Conservation (phyloP, 352 stramenopile species). For the Phytopythium helicoides region DNA sequence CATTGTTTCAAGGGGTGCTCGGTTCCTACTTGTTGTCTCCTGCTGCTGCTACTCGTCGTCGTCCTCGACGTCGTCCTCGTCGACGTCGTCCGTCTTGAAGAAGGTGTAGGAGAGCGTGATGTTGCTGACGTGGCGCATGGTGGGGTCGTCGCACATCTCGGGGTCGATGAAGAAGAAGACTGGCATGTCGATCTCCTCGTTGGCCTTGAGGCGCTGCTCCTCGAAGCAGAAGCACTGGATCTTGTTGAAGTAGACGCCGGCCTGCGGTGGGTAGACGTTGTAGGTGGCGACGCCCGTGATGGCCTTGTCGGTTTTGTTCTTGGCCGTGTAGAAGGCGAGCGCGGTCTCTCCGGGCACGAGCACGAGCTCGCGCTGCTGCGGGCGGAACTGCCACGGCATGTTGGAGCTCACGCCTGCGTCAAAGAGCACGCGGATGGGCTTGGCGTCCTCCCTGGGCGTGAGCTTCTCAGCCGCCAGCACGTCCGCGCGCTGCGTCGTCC, state of each 20-base stretch:
- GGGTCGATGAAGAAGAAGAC: slow-evolving; percentile 99
- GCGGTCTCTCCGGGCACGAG: slow-evolving; percentile 97
- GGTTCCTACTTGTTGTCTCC: background rate
- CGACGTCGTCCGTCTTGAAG: slow-evolving; percentile 96
- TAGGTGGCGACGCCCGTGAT: slow-evolving; percentile 99
- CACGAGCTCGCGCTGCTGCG: slow-evolving; percentile 93
- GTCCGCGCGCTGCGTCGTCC: slow-evolving; percentile 88
- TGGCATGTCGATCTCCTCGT: slow-evolving; percentile 99
- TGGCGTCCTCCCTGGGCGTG: slow-evolving; percentile 88
- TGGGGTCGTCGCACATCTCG: slow-evolving; percentile 96
- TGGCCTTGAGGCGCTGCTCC: slow-evolving; percentile 95
- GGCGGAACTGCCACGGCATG: slow-evolving; percentile 97
- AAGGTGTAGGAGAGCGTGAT: slow-evolving; percentile 99
- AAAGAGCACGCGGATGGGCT: slow-evolving; percentile 96
- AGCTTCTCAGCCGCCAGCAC: slow-evolving; percentile 82
- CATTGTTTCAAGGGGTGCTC: background rate
- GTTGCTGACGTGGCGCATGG: slow-evolving; percentile 95
- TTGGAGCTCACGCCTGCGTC: slow-evolving; percentile 93
- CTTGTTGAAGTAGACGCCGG: slow-evolving; percentile 99
- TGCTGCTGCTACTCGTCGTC: slow-evolving; percentile 39
- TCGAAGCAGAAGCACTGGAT: slow-evolving; percentile 99
- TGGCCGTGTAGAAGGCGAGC: slow-evolving; percentile 98
- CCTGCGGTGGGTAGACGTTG: slow-evolving; percentile 98
- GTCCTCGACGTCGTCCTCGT: slow-evolving; percentile 85
- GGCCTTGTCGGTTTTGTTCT: slow-evolving; percentile 95